Evolutionary conservation across 106 monocot species (phyloP).

Genomic region (Platanthera zijinensis): DNA sequence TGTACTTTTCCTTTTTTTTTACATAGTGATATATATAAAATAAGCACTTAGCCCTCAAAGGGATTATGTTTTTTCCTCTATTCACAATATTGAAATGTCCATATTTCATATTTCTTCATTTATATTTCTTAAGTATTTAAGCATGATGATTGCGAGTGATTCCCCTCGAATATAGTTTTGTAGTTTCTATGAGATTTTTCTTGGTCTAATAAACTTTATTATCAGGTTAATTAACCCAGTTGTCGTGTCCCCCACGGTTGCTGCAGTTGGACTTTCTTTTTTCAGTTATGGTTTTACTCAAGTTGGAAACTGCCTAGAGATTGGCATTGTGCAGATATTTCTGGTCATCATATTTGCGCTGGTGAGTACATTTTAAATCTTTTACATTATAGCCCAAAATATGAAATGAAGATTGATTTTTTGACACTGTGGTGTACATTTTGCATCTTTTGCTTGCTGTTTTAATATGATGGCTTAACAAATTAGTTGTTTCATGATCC

Average conservation of each 20-base stretch:
- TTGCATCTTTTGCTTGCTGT: background rate
- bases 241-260: slow-evolving; percentile 85
- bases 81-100: background rate
- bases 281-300: slow-evolving; percentile 90
- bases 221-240: slow-evolving; percentile 91
- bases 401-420: slow-evolving; percentile 3
- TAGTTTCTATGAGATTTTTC: background rate
- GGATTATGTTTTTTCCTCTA: background rate
- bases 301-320: slow-evolving; percentile 79
- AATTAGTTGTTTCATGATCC: slow-evolving; percentile 8
- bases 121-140: background rate
- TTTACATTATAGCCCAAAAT: background rate
- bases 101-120: background rate
- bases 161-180: background rate
- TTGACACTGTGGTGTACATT: background rate
- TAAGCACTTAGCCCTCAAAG: too few species aligned
- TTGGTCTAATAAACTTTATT: slow-evolving; percentile 7
- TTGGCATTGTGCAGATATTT: slow-evolving; percentile 79
- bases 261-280: slow-evolving; percentile 93
- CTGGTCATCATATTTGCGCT: slow-evolving; percentile 84
- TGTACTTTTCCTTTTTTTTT: too few species aligned
- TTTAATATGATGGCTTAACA: background rate
- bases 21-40: too few species aligned
- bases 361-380: slow-evolving; percentile 34
- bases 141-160: background rate